Conservation (phyloP, 1,139 yeast species). For the Blastobotrys ciferrii region DNA sequence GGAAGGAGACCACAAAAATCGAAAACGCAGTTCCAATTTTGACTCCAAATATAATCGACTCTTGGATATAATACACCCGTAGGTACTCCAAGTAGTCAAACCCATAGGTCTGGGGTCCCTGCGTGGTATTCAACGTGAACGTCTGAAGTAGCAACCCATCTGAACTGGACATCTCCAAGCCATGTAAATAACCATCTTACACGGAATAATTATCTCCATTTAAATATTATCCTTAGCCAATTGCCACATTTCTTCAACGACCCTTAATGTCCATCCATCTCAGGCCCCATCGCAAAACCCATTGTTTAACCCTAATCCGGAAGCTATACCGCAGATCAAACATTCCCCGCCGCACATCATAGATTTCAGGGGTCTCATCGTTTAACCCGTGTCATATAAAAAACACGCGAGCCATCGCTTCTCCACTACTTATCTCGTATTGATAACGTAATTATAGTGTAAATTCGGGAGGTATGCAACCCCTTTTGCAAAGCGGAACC, state of each 20-base stretch:
- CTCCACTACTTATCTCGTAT: too few relatives aligned
- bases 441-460: too few relatives aligned
- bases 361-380: neutral
- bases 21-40: constrained; percentile 44
- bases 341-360: neutral
- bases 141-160: constrained; percentile 21
- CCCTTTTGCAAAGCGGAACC: too few relatives aligned
- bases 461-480: too few relatives aligned
- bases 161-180: neutral
- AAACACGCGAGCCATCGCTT: too few relatives aligned
- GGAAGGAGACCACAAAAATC: constrained; percentile 23
- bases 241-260: neutral
- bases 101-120: constrained; percentile 33
- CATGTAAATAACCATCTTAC: too few relatives aligned
- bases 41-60: constrained; percentile 37
- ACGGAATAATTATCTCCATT: too few relatives aligned
- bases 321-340: neutral
- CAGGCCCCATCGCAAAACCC: constrained; percentile 1
- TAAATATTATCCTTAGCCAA: neutral
- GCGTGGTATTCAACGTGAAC: constrained; percentile 23
- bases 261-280: neutral
- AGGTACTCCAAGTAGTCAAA: constrained; percentile 41
- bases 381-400: too few relatives aligned
- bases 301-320: constrained; percentile 9
- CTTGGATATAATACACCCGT: constrained; percentile 33